These are phyloP conservation scores for Metschnikowia proteae DNA, from an alignment of 805 yeast genomes.

Conservation along the genomic window DNA sequence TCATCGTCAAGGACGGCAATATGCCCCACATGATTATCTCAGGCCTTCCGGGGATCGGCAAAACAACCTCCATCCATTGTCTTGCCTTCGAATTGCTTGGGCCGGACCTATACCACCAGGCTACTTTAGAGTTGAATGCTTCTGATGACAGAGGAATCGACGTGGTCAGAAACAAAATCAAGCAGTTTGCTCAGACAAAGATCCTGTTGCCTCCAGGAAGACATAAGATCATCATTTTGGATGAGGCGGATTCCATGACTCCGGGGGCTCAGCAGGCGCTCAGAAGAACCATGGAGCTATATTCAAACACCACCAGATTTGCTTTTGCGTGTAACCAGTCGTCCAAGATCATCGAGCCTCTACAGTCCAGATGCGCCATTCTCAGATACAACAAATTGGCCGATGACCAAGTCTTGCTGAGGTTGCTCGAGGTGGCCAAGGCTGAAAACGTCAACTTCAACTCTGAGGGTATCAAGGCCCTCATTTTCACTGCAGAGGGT, in stretches of 20 bases:
- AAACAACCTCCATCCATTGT: conserved; percentile 90
- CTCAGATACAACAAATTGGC: conserved; percentile 75
- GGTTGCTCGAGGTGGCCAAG: conserved; percentile 68
- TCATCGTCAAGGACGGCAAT: conserved; percentile 89
- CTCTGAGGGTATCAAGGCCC: conserved; percentile 88
- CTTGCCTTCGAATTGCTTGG: conserved; percentile 83
- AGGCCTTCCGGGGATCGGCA: conserved; percentile 97
- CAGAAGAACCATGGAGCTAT: conserved; percentile 92
- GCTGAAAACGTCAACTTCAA: conserved; percentile 71
- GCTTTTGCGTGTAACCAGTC: conserved; percentile 98
- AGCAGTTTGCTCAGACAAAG: conserved; percentile 93
- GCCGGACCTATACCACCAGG: conserved; percentile 60
- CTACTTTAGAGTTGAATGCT: conserved; percentile 90
- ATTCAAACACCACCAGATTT: conserved; percentile 92
- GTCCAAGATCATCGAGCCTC: conserved; percentile 91
- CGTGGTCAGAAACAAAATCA: conserved; percentile 88
- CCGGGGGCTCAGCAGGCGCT: conserved; percentile 95
- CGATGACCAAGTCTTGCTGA: conserved; percentile 79
- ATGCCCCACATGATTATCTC: conserved; percentile 95
- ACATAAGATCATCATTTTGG: conserved; percentile 88
- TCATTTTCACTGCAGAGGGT: conserved; percentile 94
- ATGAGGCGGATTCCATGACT: conserved; percentile 96
- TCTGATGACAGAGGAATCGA: conserved; percentile 98
- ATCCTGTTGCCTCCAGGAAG: conserved; percentile 83
- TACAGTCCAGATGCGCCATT: conserved; percentile 95